Evolutionary conservation across 2,329 filamentous ascomycete genomes (phyloP), one percentile per base, ranked within the genome.

Genomic region (Orbilia oligospora): DNA sequence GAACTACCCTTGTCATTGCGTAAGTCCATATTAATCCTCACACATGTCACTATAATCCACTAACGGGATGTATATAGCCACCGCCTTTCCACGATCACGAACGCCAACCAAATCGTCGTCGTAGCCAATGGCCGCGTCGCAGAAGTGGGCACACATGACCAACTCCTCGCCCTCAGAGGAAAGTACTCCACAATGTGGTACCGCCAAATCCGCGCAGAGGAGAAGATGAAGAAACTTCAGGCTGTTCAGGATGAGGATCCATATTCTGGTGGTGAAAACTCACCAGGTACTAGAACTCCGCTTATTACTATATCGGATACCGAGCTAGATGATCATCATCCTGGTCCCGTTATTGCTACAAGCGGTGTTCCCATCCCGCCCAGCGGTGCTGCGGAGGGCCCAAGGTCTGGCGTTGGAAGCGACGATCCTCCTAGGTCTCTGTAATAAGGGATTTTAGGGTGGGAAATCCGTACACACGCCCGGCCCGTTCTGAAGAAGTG

Each of bases 1-100:
- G 96, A 56, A 99, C 96, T 0, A 91, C 97, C 86, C 89, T 99
- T 78, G 94, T 98, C 65, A 98, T 99, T 85, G 96, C 96, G 86
- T 93, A 90, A 86, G 75, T 72, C 14, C 3, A 30, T 30, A 16
- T 8, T 33, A 33, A 38, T 6, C 30, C n/a, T 27, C 6, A n/a
- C n/a, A 14, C 38, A 55, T 36, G 18, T 10, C 30, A 27, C 22
- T 24, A 24, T 18, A 22, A 49, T 66, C 33, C 8, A 33, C 46
- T 70, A 68, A 41, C 5, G 5, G 68, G 16, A 18, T 3, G 44
- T 69, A 10, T 53, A 20, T 79, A 90, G 89, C 66, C 93, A 97
- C 84, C 91, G 93, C 68, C 86, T 97, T 24, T 96, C 93, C 36
- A 94, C 91, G 0, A 95, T 96, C 81, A 94, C 92, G 2, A 91